A percentile compares a stretch with the other conserved stretches of the same genome.
Evolutionary conservation across 345 rosid genomes (phyloP).

Genomic region (Rhodamnia rubescens): DNA sequence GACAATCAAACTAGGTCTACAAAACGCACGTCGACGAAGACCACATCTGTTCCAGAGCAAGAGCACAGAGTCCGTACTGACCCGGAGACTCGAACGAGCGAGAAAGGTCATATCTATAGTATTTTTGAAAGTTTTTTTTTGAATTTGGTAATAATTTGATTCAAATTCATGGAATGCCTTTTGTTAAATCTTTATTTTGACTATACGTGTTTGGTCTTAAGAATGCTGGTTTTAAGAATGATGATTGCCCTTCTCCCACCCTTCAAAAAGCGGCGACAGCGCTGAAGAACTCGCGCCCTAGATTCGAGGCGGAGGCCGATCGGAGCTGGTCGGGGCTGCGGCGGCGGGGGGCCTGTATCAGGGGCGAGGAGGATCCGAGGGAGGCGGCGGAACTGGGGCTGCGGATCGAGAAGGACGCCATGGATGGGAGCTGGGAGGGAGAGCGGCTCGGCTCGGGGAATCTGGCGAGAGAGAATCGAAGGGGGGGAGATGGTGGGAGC

Average conservation of each 20-base stretch:
- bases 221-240: no score
- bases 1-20: no score
- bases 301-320: not conserved
- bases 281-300: not conserved
- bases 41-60: no score
- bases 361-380: not conserved
- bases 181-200: no score
- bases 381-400: not conserved
- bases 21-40: no score
- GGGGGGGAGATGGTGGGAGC: not conserved
- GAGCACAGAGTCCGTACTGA: not conserved
- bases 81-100: not conserved
- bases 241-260: no score
- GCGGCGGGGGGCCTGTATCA: not conserved
- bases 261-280: rapidly evolving
- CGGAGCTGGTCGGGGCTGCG: not conserved
- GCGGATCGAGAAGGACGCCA: not conserved
- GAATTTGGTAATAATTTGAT: no score
- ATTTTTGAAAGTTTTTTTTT: no score
- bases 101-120: no score
- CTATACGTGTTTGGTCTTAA: no score
- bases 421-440: not conserved
- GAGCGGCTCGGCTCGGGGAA: not conserved
- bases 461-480: no score
- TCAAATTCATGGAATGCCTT: no score